Conservation (phyloP, 345 rosid genomes). For the Acer negundo region DNA sequence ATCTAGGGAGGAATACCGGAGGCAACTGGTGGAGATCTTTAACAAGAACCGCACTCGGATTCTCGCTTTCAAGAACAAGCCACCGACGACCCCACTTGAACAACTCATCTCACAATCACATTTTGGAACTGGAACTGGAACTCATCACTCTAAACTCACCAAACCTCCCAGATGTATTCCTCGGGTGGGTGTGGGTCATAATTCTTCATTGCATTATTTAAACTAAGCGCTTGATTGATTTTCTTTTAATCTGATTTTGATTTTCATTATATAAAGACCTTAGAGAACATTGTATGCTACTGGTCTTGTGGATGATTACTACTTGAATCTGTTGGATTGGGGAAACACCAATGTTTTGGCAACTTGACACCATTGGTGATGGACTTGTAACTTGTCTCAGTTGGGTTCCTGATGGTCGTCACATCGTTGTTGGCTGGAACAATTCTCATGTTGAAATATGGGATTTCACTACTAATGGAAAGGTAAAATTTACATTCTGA, state of each 20-base stretch:
- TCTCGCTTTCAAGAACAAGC: constrained; percentile 72
- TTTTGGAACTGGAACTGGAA: constrained; percentile 4
- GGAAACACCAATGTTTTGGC: constrained; percentile 47
- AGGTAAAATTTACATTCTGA: constrained; percentile 8
- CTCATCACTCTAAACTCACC: constrained; percentile 27
- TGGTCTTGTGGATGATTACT: constrained; percentile 48
- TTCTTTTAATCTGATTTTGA: neutral
- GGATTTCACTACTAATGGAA: constrained; percentile 41
- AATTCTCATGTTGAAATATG: constrained; percentile 53
- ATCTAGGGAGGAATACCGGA: constrained; percentile 60
- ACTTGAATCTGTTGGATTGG: constrained; percentile 55
- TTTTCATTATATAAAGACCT: constrained; percentile 27
- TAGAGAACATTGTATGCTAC: constrained; percentile 59
- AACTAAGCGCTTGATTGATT: no score
- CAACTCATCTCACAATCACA: constrained; percentile 19
- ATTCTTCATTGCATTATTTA: neutral
- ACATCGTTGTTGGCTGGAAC: constrained; percentile 49
- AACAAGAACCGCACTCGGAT: constrained; percentile 66
- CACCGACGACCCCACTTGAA: constrained; percentile 37
- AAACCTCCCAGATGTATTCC: constrained; percentile 43
- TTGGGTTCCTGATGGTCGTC: constrained; percentile 56
- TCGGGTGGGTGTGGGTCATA: constrained; percentile 29
- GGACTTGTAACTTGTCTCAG: constrained; percentile 56
- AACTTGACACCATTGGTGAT: constrained; percentile 45
- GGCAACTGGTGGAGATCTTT: constrained; percentile 60